A percentile compares a stretch with the other conserved stretches of the same genome.
phyloP scores from a whole-genome alignment of 306 rosid species.

The Astragalus membranaceus region DNA sequence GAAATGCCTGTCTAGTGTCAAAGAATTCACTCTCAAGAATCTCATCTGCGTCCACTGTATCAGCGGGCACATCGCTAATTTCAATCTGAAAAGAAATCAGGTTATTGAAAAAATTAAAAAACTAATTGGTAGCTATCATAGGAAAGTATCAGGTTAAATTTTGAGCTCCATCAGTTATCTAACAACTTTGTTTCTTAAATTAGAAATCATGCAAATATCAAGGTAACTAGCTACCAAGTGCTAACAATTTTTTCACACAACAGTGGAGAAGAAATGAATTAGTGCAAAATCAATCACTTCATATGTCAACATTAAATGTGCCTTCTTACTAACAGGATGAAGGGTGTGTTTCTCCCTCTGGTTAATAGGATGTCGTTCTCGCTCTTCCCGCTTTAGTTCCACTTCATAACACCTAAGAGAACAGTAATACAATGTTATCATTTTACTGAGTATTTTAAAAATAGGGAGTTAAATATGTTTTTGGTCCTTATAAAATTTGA shows the following conservation, averaged over 20 bases:
- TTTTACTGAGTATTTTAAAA: too few species aligned
- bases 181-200: background rate
- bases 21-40: conserved; percentile 98
- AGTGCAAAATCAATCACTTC: background rate
- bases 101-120: background rate
- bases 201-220: background rate
- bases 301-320: conserved; percentile 19
- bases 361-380: conserved; percentile 81
- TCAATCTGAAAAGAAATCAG: conserved; percentile 37
- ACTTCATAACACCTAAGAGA: conserved; percentile 69
- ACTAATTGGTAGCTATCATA: background rate
- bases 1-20: conserved; percentile 97
- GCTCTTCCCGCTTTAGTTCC: conserved; percentile 84
- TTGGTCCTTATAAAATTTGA: too few species aligned
- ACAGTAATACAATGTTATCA: background rate
- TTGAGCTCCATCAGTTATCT: background rate
- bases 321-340: conserved; percentile 49
- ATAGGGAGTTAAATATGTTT: too few species aligned
- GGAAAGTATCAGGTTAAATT: background rate
- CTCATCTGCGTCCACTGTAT: conserved; percentile 92
- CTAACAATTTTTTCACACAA: background rate
- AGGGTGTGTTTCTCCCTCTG: conserved; percentile 81
- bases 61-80: conserved; percentile 48
- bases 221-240: background rate
- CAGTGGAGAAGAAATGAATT: background rate